Base-by-base conservation (phyloP, 345 rosid genomes). In the Sonneratia caseolaris region DNA sequence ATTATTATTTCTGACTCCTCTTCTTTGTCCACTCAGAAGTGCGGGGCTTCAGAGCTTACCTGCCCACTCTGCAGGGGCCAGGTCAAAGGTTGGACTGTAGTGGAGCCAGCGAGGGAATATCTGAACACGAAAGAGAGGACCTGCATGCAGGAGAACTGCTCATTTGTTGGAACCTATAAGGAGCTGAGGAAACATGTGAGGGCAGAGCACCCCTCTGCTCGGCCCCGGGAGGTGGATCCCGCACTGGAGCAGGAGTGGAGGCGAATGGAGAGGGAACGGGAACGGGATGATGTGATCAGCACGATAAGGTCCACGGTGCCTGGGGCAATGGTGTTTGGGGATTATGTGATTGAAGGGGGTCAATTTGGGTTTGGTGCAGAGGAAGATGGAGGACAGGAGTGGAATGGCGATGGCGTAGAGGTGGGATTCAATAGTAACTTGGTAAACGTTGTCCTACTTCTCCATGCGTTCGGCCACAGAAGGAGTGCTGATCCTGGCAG, bases 31-130 rank as follows among this genome's bases (percentile, higher is more conserved):
- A 59, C 43, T 68, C 86, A 74, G 70, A 93, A 86, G 74, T 80
- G 85, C 78, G 92, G 87, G 79, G 78, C 59, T 35, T 74, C 84
- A 15, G 85, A 90, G 75, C 91, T 94, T 76, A 84, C 86, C 1
- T 94, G 98, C 76, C 98, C 98, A 7, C 97, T 94, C 64, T 94
- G 97, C 81, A 83, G 98, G 79, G 98, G 98, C 59, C 90, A 89
- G 83, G 95, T 91, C 79, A 91, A 91, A 85, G 98, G 98, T 12
- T 94, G 97, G 96, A 94, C 96, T 36, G 95, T 91, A 61, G 96
- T 94, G 45, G 91, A 91, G 79, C 89, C 95, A 69, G 98, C 97
- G 0, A 81, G 97, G 35, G 84, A 87, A 57, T 88, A 70, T 81
- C 74, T 94, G 47, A 91, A 94, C 82, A 76, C 85, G 1, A 89